Evolutionary conservation across 2,329 filamentous ascomycete species (phyloP).

Genomic region (Aspergillus sclerotialis): DNA sequence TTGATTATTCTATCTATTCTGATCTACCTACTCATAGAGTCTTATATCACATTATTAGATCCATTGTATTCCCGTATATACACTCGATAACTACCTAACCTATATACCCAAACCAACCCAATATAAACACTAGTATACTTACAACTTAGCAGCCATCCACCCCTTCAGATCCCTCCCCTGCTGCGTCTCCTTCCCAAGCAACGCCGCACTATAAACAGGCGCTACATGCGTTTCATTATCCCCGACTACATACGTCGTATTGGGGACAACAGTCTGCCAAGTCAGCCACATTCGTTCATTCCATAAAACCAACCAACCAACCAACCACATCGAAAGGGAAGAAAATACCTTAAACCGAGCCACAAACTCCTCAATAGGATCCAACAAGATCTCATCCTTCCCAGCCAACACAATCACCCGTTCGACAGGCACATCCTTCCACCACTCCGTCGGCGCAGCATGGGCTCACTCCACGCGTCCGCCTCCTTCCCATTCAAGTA

Average conservation of each 20-base stretch:
- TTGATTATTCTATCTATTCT: no score
- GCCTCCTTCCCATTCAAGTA: constrained; percentile 35
- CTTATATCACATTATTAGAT: no score
- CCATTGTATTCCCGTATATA: no score
- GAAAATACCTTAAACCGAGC: constrained; percentile 24
- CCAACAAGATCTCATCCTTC: constrained; percentile 46
- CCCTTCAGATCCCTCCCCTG: constrained; percentile 19
- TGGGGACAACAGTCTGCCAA: constrained; percentile 22
- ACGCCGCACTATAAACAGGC: constrained; percentile 16
- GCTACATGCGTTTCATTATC: constrained; percentile 23
- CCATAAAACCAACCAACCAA: no score
- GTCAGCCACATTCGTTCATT: not conserved
- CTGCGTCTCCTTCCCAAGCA: constrained; percentile 16
- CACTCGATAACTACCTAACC: no score
- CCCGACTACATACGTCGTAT: constrained; percentile 21
- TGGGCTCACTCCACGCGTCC: constrained; percentile 48
- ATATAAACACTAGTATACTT: no score
- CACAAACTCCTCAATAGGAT: constrained; percentile 23
- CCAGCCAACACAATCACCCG: constrained; percentile 49
- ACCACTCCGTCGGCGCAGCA: constrained; percentile 46
- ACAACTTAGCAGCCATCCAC: constrained; percentile 23
- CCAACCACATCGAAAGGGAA: no score
- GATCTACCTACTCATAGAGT: no score
- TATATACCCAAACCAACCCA: no score
- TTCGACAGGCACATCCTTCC: constrained; percentile 40